Conservation (phyloP, 108 stramenopile species). For the Pseudonitzschia multiseries region DNA sequence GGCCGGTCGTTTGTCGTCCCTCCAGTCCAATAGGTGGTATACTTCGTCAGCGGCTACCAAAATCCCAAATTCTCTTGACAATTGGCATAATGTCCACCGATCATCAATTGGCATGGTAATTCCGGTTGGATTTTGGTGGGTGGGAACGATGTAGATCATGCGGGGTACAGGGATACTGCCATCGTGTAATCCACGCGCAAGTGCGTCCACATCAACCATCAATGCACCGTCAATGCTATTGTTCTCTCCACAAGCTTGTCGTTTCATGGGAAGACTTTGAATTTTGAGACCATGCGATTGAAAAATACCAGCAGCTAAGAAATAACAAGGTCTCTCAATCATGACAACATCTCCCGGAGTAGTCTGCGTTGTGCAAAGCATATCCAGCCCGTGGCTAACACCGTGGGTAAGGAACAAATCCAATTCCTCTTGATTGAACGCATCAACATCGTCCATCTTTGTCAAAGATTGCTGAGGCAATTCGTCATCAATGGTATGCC, state of each 20-base stretch:
- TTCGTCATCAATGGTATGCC: constrained; percentile 47
- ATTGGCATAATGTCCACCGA: constrained; percentile 37
- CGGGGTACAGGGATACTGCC: constrained; percentile 25
- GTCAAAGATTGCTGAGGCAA: not conserved
- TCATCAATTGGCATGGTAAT: constrained; percentile 49
- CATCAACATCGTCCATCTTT: not conserved
- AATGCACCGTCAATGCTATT: constrained; percentile 10
- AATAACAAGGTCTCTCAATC: constrained; percentile 70
- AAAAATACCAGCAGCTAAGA: constrained; percentile 59
- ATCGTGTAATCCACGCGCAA: constrained; percentile 35
- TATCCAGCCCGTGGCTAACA: constrained; percentile 68
- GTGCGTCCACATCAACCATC: constrained; percentile 47
- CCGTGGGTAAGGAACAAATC: constrained; percentile 65
- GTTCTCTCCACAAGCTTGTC: too few relatives aligned
- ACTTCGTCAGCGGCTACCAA: constrained; percentile 71
- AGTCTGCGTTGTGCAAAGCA: constrained; percentile 51
- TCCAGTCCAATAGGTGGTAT: constrained; percentile 73
- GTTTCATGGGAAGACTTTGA: constrained; percentile 50
- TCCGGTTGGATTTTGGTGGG: constrained; percentile 74
- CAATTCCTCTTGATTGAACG: not conserved
- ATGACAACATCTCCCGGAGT: constrained; percentile 57
- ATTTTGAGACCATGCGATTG: constrained; percentile 49
- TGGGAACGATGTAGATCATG: constrained; percentile 71
- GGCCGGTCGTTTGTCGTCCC: constrained; percentile 41
- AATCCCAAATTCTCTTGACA: constrained; percentile 51